phyloP scores from a whole-genome alignment of 768 basidiomycete species.

The Tulasnella sp. region DNA sequence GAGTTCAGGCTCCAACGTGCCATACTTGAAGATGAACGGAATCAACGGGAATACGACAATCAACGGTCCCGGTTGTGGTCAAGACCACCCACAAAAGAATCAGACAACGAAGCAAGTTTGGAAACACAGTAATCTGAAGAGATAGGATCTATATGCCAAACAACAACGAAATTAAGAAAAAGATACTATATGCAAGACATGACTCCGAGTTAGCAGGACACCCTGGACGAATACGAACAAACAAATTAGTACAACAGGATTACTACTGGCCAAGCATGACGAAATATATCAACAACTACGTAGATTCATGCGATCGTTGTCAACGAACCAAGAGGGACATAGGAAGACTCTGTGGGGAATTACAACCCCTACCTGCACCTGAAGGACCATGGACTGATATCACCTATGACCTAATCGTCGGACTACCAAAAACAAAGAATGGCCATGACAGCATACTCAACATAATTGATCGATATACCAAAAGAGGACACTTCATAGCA shows the following conservation, averaged over 20 bases:
- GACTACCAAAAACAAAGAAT: background rate
- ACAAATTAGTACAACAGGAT: background rate
- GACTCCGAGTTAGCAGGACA: background rate
- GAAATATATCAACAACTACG: background rate
- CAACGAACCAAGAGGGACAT: background rate
- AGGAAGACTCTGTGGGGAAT: background rate
- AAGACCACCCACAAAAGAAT: too few species aligned
- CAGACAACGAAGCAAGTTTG: too few species aligned
- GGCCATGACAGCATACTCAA: background rate
- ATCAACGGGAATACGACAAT: too few species aligned
- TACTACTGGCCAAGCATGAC: background rate
- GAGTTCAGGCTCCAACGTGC: too few species aligned
- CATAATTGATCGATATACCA: background rate
- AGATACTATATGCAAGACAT: background rate
- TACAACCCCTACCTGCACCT: background rate
- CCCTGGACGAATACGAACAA: background rate
- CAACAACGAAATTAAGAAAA: background rate
- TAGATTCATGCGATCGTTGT: background rate
- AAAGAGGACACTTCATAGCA: background rate
- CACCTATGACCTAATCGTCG: background rate
- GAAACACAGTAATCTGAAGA: background rate
- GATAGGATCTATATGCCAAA: background rate
- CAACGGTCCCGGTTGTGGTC: too few species aligned
- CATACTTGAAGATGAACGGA: too few species aligned
- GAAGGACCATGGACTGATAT: background rate